Evolutionary conservation across 2,329 filamentous ascomycete genomes (phyloP), one percentile per base, ranked within the genome.

Genomic region (Coniosporium tulheliwenetii): DNA sequence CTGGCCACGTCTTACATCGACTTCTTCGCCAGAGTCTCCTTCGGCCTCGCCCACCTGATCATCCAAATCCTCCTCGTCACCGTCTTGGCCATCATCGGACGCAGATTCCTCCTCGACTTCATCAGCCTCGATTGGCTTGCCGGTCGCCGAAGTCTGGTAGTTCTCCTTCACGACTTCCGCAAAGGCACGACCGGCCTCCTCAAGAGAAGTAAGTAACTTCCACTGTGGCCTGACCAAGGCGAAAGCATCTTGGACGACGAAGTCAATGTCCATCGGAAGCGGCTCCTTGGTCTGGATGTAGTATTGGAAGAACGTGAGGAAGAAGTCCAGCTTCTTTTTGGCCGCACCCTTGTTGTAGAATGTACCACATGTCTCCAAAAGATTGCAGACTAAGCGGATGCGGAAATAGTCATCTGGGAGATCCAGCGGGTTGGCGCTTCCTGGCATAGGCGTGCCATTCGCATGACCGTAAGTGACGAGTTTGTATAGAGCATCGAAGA

Each of bases 251-350:
- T 95, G 87, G 5, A 98, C 75, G 37, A 95, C 79, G 57, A 98
- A 98, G 43, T 98, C 91, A 37, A 96, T 84, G 48, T 98, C 91
- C 85, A 98, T 93, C 0, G 93, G 91, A 33, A 95, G 63, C 0
- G 82, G 71, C 14, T 89, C 78, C 61, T 98, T 98, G 14, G 84
- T 86, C 52, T 82, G 79, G 49, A 96, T 81, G 61, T 98, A 98
- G 60, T 95, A 96, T 73, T 84, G 87, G 52, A 98, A 85, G 62
- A 96, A 96, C 0, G 82, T 89, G 45, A 98, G 68, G 61, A 96
- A 98, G 59, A 94, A 96, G 54, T 98, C 91, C 8, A 98, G 73
- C 63, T 96, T 98, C 69, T 96, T 96, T 59, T 87, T 93, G 1
- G 87, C 84, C 36, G 81, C 78, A 7, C 93, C 91, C 51, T 89